Percentiles rank a stretch among this genome's conserved stretches.
Conservation (phyloP, 345 rosid species). For the Zanthoxylum bungeanum region DNA sequence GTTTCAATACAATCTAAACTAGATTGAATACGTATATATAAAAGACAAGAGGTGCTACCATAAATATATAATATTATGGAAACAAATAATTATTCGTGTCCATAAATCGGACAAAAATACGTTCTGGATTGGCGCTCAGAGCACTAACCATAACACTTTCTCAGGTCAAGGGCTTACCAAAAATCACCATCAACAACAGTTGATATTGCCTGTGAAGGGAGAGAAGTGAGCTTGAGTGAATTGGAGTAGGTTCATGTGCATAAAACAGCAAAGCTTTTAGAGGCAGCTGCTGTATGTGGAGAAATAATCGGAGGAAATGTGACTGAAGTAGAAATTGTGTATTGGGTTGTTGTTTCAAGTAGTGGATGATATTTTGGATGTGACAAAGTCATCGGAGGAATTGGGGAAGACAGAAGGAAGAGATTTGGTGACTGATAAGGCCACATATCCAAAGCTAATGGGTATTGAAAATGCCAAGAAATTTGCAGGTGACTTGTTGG, state of each 20-base stretch:
- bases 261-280: conserved; percentile 38
- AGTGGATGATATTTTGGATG: too few relatives aligned
- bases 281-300: conserved; percentile 36
- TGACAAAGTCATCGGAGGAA: conserved; percentile 29
- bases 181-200: too few relatives aligned
- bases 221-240: conserved; percentile 19
- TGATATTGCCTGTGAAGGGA: conserved; percentile 50
- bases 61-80: too few relatives aligned
- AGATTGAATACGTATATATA: too few relatives aligned
- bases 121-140: too few relatives aligned
- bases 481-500: conserved; percentile 22
- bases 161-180: too few relatives aligned
- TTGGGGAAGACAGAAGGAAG: conserved; percentile 40
- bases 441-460: conserved; percentile 35
- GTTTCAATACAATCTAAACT: too few relatives aligned
- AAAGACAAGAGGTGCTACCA: too few relatives aligned
- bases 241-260: conserved; percentile 38
- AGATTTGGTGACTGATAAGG: conserved; percentile 34
- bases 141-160: too few relatives aligned
- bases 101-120: too few relatives aligned
- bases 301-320: conserved; percentile 29
- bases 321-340: conserved; percentile 20
- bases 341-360: conserved; percentile 30
- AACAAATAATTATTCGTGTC: too few relatives aligned
- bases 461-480: too few relatives aligned